Base-by-base conservation (phyloP, 495 filamentous ascomycete species). In the Darksidea phi region DNA sequence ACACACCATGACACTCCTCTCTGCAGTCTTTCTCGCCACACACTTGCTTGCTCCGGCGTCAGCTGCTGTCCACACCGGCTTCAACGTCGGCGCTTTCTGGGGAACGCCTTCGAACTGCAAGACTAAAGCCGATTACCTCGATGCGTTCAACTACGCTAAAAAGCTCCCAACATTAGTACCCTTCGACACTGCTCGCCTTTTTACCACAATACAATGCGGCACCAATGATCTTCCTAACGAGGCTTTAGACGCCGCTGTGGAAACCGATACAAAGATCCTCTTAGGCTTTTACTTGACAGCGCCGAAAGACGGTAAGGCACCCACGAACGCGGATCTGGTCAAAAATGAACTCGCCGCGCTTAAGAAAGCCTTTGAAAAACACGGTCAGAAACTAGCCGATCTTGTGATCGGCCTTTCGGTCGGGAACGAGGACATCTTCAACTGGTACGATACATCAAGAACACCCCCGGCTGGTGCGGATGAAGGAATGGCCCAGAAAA, bases 401-500 rank as follows among this genome's bases (percentile, higher is more conserved):
- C 74, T 85, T 37, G 82, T 93, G 26, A 83, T 81, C 55, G 90
- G 89, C 75, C 89, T 94, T 75, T 90, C 90, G 6, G 88, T 95
- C 53, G 90, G 89, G 52, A 88, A 82, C 70, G 90, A 94, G 80
- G 87, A 92, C 72, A 78, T 94, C 6, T 93, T 10, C 28, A 10
- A 32, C 28, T 10, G 4, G 10, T 32, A 3, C 4, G 10, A 32
- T 10, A 32, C 3, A 32, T 4, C 28, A 32, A 4, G 28, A 3
- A 32, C 28, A 3, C 3, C 10, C 4, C 4, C 28, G 28, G 28
- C 4, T 10, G 10, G 4, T 10, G 28, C 28, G 10, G 18, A 37
- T 10, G 0, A 51, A 32, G 28, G 3, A 4, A 47, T 17, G 47
- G 18, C 43, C 11, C n/a, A n/a, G n/a, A n/a, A 48, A 10, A 34